Conservation (phyloP, 345 rosid species). For the Acer saccharum region DNA sequence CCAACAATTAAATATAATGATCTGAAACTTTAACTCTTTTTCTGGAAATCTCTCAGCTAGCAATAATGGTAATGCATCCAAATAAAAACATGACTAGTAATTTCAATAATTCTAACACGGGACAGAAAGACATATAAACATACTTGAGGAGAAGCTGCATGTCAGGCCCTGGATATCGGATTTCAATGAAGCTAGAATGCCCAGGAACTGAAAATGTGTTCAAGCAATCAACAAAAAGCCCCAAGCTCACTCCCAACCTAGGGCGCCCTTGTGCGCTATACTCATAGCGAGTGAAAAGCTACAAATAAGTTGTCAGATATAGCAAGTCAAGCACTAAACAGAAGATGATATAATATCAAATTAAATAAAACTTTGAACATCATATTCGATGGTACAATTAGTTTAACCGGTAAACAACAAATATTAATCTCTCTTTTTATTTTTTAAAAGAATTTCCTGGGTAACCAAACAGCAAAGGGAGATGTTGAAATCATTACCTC, state of each 20-base stretch:
- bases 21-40: not conserved
- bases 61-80: not conserved
- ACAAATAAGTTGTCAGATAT: conserved; percentile 11
- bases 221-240: conserved; percentile 86
- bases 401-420: not conserved
- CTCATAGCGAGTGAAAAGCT: conserved; percentile 76
- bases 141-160: conserved; percentile 97
- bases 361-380: not conserved
- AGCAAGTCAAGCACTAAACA: not conserved
- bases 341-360: not conserved
- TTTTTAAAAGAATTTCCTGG: not conserved
- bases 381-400: not conserved
- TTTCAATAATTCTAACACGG: not conserved
- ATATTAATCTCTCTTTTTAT: not conserved
- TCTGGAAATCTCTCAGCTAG: no score
- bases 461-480: not conserved
- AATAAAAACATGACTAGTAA: not conserved
- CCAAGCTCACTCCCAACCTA: conserved; percentile 83
- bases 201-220: conserved; percentile 89
- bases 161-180: conserved; percentile 92
- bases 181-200: conserved; percentile 63
- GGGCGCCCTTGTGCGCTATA: conserved; percentile 74
- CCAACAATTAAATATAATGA: not conserved
- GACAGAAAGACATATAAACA: conserved; percentile 2
- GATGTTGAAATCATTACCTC: conserved; percentile 52